These are phyloP conservation scores for Phylloporus scabripes DNA, from an alignment of 768 basidiomycete genomes.

Conservation along the genomic window DNA sequence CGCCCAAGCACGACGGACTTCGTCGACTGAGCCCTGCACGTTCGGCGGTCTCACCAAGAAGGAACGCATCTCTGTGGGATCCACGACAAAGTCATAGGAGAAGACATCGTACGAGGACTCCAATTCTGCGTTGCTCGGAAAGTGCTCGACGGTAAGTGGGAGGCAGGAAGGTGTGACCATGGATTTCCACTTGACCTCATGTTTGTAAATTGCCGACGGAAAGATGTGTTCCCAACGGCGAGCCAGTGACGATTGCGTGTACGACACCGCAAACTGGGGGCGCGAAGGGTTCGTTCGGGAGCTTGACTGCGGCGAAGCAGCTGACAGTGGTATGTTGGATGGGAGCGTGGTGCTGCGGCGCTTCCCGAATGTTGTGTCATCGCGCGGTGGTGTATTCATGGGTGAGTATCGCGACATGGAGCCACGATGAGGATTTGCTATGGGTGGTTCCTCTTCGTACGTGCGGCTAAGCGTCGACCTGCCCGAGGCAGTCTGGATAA, in stretches of 20 bases:
- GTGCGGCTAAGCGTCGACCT: constrained; percentile 47
- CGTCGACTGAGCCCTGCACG: constrained; percentile 44
- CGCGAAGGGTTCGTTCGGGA: constrained; percentile 62
- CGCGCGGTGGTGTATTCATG: constrained; percentile 62
- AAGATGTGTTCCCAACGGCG: constrained; percentile 88
- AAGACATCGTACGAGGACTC: constrained; percentile 75
- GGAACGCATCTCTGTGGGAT: constrained; percentile 77
- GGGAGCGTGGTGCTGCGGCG: constrained; percentile 48
- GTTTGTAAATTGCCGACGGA: constrained; percentile 65
- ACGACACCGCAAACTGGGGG: constrained; percentile 50
- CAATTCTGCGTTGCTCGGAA: constrained; percentile 71
- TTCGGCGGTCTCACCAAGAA: constrained; percentile 74
- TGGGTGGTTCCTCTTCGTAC: constrained; percentile 52
- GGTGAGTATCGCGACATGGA: constrained; percentile 57
- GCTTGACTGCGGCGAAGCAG: constrained; percentile 39
- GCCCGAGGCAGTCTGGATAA: constrained; percentile 33
- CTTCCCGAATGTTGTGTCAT: constrained; percentile 47
- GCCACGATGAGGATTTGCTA: constrained; percentile 38
- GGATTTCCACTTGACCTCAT: constrained; percentile 89
- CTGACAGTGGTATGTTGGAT: constrained; percentile 39
- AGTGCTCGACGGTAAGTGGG: constrained; percentile 85
- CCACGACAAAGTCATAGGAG: constrained; percentile 84
- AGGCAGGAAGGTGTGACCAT: constrained; percentile 82
- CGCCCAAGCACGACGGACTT: constrained; percentile 65
- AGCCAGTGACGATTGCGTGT: constrained; percentile 68